phyloP scores from a whole-genome alignment of 148 eudicot genomes.

The Linanthus parryae region DNA sequence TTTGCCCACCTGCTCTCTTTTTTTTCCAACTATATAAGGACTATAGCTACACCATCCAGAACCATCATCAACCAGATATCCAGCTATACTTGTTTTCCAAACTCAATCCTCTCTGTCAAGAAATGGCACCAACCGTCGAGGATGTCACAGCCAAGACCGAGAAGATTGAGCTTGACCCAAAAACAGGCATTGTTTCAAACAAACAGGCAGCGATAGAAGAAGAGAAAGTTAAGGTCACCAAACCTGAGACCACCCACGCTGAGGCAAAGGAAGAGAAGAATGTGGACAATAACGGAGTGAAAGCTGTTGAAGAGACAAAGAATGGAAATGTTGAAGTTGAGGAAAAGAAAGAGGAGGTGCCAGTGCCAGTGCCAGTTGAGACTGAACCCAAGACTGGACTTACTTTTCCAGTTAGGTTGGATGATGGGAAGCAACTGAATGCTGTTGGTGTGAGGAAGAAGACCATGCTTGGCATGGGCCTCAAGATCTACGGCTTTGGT shows the following conservation, averaged over 20 bases:
- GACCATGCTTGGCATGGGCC: conserved; percentile 38
- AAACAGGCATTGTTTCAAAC: conserved; percentile 13
- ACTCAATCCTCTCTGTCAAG: not conserved
- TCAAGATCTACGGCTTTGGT: conserved; percentile 46
- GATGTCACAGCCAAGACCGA: conserved; percentile 25
- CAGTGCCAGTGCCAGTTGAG: conserved; percentile 24
- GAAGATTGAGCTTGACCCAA: conserved; percentile 27
- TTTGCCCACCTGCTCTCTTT: conserved; percentile 9
- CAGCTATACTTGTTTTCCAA: not conserved
- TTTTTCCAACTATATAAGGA: conserved; percentile 14
- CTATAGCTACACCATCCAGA: not conserved
- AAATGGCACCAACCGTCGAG: conserved; percentile 25
- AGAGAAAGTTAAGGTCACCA: conserved; percentile 8
- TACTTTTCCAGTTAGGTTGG: conserved; percentile 29
- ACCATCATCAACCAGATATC: conserved; percentile 1
- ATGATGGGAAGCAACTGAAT: conserved; percentile 39
- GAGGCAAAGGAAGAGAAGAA: conserved; percentile 5
- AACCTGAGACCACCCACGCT: not conserved
- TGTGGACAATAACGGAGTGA: conserved; percentile 1
- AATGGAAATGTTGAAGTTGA: not conserved
- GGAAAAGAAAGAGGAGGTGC: conserved; percentile 23
- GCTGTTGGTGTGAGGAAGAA: conserved; percentile 45
- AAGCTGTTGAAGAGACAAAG: conserved; percentile 13
- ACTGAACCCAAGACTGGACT: conserved; percentile 38
- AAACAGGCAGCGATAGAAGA: not conserved